A percentile compares a stretch with the other conserved stretches of the same genome.
phyloP scores from a whole-genome alignment of 73 alveolate species.

The Effrenium voratum region DNA sequence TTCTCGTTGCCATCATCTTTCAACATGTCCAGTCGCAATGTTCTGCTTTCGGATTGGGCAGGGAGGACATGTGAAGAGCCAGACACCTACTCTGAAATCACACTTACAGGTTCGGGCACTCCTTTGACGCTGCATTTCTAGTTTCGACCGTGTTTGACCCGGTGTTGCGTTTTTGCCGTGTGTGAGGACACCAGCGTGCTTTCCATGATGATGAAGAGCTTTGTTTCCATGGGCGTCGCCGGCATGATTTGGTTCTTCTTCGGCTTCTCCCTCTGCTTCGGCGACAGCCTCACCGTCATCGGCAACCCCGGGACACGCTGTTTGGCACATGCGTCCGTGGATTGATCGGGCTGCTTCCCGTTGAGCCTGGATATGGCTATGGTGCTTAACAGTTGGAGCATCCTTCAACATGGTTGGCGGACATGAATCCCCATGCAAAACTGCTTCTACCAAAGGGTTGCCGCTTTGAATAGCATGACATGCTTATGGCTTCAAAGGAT shows the following conservation, averaged over 20 bases:
- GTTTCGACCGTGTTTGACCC: neutral
- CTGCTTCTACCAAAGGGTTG: too few species aligned
- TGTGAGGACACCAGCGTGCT: constrained; percentile 17
- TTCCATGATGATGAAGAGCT: constrained; percentile 62
- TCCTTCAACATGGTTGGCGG: too few species aligned
- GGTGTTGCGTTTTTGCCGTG: neutral
- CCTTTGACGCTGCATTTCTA: neutral
- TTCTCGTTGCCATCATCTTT: neutral
- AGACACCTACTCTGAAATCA: neutral
- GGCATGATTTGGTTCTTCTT: constrained; percentile 49
- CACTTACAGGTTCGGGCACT: neutral
- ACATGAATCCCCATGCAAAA: too few species aligned
- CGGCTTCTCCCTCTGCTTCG: constrained; percentile 69
- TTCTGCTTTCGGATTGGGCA: neutral
- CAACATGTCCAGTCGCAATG: neutral
- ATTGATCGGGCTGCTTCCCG: too few species aligned
- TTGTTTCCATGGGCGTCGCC: constrained; percentile 45
- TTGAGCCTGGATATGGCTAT: too few species aligned
- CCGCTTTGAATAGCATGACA: too few species aligned
- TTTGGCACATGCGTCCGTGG: neutral
- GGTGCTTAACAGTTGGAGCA: too few species aligned
- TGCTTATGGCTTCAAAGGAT: too few species aligned
- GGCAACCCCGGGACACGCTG: constrained; percentile 48
- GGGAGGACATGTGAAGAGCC: neutral
- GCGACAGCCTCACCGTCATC: constrained; percentile 20